Percentiles rank a stretch among this genome's conserved stretches.
Evolutionary conservation across 257 asterid genomes (phyloP).

Genomic region (Nicotiana undulata): DNA sequence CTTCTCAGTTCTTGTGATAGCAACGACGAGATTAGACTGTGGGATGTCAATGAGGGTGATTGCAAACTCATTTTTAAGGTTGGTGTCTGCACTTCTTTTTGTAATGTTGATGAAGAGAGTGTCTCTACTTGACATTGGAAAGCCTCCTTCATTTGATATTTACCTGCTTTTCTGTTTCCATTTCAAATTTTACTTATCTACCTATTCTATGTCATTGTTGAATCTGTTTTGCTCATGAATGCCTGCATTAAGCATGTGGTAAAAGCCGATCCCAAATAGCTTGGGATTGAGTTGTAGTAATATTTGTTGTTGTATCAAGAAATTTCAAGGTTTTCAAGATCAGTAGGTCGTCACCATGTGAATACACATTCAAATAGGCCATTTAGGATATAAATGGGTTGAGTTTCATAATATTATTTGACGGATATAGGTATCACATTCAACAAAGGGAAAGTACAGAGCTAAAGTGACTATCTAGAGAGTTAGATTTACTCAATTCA

Average conservation of each 20-base stretch:
- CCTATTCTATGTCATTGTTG: not conserved
- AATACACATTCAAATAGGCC: not conserved
- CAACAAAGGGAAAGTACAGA: not conserved
- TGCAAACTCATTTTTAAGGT: conserved; percentile 30
- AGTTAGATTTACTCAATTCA: not conserved
- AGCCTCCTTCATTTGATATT: not conserved
- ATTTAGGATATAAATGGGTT: not conserved
- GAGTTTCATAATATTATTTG: not conserved
- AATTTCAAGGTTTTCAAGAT: not conserved
- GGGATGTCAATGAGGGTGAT: conserved; percentile 25
- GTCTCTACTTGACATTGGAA: not conserved
- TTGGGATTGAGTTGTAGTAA: too few relatives aligned
- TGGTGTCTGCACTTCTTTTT: conserved; percentile 2
- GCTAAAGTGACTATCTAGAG: not conserved
- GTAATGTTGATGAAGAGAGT: not conserved
- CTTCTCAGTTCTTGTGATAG: conserved; percentile 37
- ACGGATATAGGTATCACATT: not conserved
- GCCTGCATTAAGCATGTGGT: not conserved
- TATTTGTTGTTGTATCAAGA: not conserved
- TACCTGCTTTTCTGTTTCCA: not conserved
- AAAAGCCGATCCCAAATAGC: too few relatives aligned
- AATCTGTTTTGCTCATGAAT: not conserved
- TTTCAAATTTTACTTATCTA: not conserved
- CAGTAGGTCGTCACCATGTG: not conserved
- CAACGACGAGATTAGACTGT: conserved; percentile 28